Base-by-base conservation (phyloP, 345 rosid genomes). In the Populus deltoides region DNA sequence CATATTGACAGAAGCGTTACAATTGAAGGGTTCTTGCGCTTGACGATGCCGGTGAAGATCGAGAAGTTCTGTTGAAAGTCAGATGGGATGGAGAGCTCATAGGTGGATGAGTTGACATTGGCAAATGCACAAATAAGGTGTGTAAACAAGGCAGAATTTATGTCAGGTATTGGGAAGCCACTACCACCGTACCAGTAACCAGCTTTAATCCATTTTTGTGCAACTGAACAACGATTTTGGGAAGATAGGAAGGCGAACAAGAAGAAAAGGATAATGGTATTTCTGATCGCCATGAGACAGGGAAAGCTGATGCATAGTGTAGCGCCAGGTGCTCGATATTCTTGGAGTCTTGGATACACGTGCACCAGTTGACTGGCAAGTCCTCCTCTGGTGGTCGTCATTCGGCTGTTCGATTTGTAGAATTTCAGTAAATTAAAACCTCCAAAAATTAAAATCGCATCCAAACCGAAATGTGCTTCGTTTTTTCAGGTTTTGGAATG, bases 1-100 rank as follows among this genome's bases (percentile, higher is more conserved):
- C 81, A 81, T 73, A 87, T 68, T 0, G 88, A 83, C 45, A 84
- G 20, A 61, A 87, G 70, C 0, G 87, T 69, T 20, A 71, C 33
- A 24, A 87, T 66, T 24, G 80, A 66, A 13, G 85, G 85, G 35
- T 81, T 87, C 45, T 66, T 77, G 17, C 69, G 81, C 27, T 68
- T 81, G 68, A 87, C 84, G 66, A 66, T 68, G 61, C 31, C 11
- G 16, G 78, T 38, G 76, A 87, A 87, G 74, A 18, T 53, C 8
- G 88, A 81, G 62, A 83, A 81, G 63, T 15, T 49, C 29, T 45
- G 38, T n/a, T 77, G 31, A 38, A 5, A 13, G 27, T 31, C 39
- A 43, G 47, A n/a, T 20, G 72, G 65, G 8, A 67, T 27, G 8
- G 72, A 66, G 35, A 72, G 81, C 6, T 73, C 29, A 2, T 70